Percentiles rank a stretch among this genome's conserved stretches.
phyloP scores from a whole-genome alignment of 306 rosid genomes.

The Cucurbita ficifolia region DNA sequence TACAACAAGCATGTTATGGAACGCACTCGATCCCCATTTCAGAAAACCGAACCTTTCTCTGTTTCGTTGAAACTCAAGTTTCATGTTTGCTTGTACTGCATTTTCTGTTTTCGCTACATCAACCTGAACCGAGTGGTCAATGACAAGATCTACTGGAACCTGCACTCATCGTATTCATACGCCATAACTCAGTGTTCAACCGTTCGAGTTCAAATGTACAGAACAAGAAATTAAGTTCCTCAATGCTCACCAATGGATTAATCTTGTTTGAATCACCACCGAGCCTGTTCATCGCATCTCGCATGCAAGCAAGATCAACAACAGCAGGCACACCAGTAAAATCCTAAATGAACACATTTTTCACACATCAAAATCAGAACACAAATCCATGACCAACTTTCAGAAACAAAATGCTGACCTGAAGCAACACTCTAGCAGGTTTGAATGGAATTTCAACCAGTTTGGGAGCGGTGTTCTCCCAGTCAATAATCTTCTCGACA shows the following conservation, averaged over 20 bases:
- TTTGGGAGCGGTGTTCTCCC: conserved; percentile 75
- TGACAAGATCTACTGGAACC: conserved; percentile 97
- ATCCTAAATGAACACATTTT: conserved; percentile 42
- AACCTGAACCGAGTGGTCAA: conserved; percentile 97
- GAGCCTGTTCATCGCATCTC: conserved; percentile 91
- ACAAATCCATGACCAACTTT: background rate
- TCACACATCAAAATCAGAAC: conserved; percentile 5
- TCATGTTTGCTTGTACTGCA: conserved; percentile 89
- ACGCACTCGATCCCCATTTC: conserved; percentile 91
- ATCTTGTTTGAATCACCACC: conserved; percentile 88
- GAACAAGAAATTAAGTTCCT: background rate
- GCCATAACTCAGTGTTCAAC: background rate
- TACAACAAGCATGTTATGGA: conserved; percentile 85
- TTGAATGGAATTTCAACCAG: conserved; percentile 91
- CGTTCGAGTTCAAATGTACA: background rate
- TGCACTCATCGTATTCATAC: conserved; percentile 9
- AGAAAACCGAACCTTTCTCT: conserved; percentile 84
- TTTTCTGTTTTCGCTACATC: conserved; percentile 89
- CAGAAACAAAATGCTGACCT: conserved; percentile 33
- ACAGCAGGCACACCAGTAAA: conserved; percentile 98
- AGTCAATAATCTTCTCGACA: conserved; percentile 79
- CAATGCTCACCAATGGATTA: conserved; percentile 66
- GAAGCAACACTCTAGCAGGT: conserved; percentile 92
- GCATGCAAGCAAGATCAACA: conserved; percentile 96
- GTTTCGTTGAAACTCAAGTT: conserved; percentile 72